phyloP scores from a whole-genome alignment of 2,329 filamentous ascomycete genomes.

The Atkinsonella texensis region DNA sequence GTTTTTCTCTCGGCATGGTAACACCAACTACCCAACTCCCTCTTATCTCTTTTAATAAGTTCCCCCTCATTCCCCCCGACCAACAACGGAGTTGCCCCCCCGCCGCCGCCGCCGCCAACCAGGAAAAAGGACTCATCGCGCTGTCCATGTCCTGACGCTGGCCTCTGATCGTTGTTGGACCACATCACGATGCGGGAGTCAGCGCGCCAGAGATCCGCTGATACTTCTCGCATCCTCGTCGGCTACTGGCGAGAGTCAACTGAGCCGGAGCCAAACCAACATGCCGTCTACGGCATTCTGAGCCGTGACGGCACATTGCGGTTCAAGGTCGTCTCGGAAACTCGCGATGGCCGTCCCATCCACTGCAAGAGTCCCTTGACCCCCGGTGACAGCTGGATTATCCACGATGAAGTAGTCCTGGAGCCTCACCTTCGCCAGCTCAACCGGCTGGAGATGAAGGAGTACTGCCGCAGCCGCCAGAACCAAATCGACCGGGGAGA shows the following conservation, averaged over 20 bases:
- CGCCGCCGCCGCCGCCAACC: neutral
- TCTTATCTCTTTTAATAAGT: neutral
- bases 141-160: no score
- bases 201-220: neutral
- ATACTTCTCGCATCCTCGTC: constrained; percentile 1
- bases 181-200: neutral
- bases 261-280: constrained; percentile 1
- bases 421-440: constrained; percentile 1
- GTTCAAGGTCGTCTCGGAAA: constrained; percentile 2
- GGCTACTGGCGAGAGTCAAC: constrained; percentile 3
- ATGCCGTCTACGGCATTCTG: constrained; percentile 3
- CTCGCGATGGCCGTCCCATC: neutral
- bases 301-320: constrained; percentile 1
- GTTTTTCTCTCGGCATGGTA: constrained; percentile 1
- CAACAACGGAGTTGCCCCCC: neutral
- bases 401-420: constrained; percentile 2
- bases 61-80: neutral
- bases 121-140: neutral
- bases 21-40: neutral
- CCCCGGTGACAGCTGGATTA: constrained; percentile 1
- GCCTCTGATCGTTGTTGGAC: neutral
- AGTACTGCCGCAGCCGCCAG: constrained; percentile 1
- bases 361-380: constrained; percentile 1
- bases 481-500: neutral
- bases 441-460: constrained; percentile 3